Conservation (phyloP, 768 basidiomycete species). For the Lentinus brumalis region DNA sequence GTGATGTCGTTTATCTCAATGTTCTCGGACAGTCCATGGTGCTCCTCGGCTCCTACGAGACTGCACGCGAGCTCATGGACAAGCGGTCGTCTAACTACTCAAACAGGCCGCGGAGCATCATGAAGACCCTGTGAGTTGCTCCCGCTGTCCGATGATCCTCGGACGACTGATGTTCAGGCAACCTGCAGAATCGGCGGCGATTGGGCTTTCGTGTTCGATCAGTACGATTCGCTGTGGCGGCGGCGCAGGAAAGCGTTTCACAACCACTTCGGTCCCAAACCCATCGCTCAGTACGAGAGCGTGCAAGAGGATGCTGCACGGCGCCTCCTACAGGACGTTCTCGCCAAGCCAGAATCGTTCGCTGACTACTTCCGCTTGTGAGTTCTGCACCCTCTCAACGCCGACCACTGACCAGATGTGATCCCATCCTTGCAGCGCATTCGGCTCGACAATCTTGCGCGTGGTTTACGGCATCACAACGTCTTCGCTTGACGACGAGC, state of each 20-base stretch:
- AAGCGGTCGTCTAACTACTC: neutral
- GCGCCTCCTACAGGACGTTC: neutral
- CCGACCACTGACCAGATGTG: too few species aligned
- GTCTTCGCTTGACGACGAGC: conserved; percentile 5
- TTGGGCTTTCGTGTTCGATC: neutral
- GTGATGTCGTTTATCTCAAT: neutral
- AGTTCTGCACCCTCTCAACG: too few species aligned
- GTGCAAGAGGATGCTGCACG: neutral
- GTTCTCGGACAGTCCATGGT: neutral
- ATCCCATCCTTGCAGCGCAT: too few species aligned
- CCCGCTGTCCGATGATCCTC: too few species aligned
- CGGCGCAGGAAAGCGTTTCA: neutral
- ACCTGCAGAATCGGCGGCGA: neutral
- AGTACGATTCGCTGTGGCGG: neutral
- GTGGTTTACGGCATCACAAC: neutral
- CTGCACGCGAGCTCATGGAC: neutral
- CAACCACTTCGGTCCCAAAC: neutral
- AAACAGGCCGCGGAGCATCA: neutral
- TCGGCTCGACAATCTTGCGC: neutral
- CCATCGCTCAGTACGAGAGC: neutral
- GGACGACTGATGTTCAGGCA: too few species aligned
- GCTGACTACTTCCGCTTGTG: too few species aligned
- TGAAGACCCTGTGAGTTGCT: neutral
- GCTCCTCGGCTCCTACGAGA: neutral
- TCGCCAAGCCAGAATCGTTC: neutral